Evolutionary conservation across 2,329 filamentous ascomycete genomes (phyloP), one percentile per base, ranked within the genome.

Genomic region (Ophiostoma piceae): DNA sequence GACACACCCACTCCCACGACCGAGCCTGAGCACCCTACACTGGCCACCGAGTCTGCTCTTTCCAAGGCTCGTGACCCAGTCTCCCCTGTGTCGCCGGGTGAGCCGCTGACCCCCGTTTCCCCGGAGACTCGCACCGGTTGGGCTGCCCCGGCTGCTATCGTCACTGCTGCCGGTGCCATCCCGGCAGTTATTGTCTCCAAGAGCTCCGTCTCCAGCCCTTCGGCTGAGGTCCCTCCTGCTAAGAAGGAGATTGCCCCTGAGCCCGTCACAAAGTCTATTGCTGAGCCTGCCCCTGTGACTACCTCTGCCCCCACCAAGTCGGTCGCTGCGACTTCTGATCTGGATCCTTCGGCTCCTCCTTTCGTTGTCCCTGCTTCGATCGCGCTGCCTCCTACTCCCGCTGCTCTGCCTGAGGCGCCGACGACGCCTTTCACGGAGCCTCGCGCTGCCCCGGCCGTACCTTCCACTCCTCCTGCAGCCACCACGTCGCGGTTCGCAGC

Each of bases 141-240:
- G 35, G 62, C 12, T 22, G 62, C 19, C 8, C 62, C 62, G 5
- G 65, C 65, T 3, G 65, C 39, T 26, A 11, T 47, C 6, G 39
- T 32, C n/a, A 47, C 65, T 8, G 35, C 65, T 16, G 65, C 65
- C 7, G 65, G 4, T 22, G 37, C 11, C 9, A 26, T 66, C 5
- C 65, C 65, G 12, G 65, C 65, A 14, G 65, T 43, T 5, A 12
- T 65, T 19, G 65, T 66, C n/a, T 26, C n/a, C 35, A 66, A 66
- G 65, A 19, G 7, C 3, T 32, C 39, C n/a, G 14, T 26, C 8
- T 43, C 65, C 14, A 26, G 65, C 11, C 65, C 65, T 22, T 41
- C 12, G 29, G n/a, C 37, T 14, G 26, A 62, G 26, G 26, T 2
- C 14, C 12, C 57, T 32, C 5, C 22, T n/a, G 8, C n/a, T 22